phyloP scores from a whole-genome alignment of 2,329 filamentous ascomycete genomes.

The Neospermospora avenae region DNA sequence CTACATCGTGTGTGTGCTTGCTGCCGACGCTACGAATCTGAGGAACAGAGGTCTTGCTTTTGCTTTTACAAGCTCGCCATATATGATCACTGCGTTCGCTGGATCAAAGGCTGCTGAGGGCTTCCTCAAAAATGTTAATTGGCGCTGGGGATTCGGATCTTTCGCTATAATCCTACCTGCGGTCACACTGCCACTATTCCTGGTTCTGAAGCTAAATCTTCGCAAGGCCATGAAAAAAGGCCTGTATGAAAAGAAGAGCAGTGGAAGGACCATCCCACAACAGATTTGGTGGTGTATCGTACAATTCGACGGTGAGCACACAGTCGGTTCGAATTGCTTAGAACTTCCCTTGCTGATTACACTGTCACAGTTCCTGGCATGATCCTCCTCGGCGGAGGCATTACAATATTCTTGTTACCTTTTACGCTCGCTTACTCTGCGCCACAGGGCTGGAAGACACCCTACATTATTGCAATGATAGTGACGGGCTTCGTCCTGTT shows the following conservation, averaged over 20 bases:
- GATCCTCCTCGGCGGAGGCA: constrained; percentile 55
- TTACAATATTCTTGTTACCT: constrained; percentile 55
- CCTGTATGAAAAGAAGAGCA: constrained; percentile 19
- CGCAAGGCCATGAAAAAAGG: constrained; percentile 23
- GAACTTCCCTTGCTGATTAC: constrained; percentile 20
- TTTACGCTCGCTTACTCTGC: constrained; percentile 26
- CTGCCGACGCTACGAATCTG: constrained; percentile 63
- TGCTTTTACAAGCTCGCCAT: constrained; percentile 61
- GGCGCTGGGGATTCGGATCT: constrained; percentile 65
- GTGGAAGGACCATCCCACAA: constrained; percentile 22
- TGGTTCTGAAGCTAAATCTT: constrained; percentile 38
- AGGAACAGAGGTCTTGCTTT: constrained; percentile 54
- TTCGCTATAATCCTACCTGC: constrained; percentile 62
- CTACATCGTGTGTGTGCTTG: constrained; percentile 60
- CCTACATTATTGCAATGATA: constrained; percentile 25
- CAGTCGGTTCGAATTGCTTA: neutral
- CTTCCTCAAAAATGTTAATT: constrained; percentile 52
- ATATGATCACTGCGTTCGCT: constrained; percentile 62
- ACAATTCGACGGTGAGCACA: constrained; percentile 35
- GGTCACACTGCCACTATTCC: constrained; percentile 57
- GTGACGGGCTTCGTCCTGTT: constrained; percentile 21
- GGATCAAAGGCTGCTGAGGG: constrained; percentile 53
- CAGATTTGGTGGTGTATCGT: constrained; percentile 37
- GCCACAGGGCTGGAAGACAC: constrained; percentile 20
- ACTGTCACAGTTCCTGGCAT: constrained; percentile 35